Base-by-base conservation (phyloP, 2,329 filamentous ascomycete species). In the Cercospora brassicicola region DNA sequence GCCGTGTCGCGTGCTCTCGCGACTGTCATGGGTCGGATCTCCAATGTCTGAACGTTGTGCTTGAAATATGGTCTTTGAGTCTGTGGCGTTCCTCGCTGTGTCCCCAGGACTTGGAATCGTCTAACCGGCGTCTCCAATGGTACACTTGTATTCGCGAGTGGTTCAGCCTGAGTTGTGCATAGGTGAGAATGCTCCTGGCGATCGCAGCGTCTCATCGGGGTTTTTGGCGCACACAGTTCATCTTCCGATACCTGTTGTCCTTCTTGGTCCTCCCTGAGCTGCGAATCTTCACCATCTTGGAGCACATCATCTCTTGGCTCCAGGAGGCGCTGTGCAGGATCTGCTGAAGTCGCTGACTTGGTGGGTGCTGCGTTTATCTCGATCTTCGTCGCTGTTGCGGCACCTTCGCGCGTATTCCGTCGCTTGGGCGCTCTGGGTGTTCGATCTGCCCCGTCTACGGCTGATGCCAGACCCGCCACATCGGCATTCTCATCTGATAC, bases 401-500 rank as follows among this genome's bases (percentile, higher is more conserved):
- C 36, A n/a, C 10, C 42, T 11, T 20, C 45, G 20, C 45, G 45
- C 18, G 18, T n/a, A 20, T 48, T 23, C 45, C 20, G 4, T 42
- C 59, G 59, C 28, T 26, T 55, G 31, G 53, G n/a, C n/a, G 59
- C 5, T 53, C 60, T 48, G n/a, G 64, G 39, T 11, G 26, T 45
- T 31, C 15, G 15, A n/a, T 42, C 23, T 18, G 13, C 48, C 15
- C 7, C 20, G 51, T 13, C 33, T 3, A 23, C n/a, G 31, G 2
- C 31, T 15, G 15, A 26, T n/a, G 26, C 15, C 57, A n/a, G 59
- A 33, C 67, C 62, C 10, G 65, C 56, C 28, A 73, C 55, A 7
- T 73, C 74, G 15, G 72, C 74, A 67, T 78, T 78, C 69, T 78
- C 76, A 55, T 78, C 76, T 7, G 75, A 76, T 3, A 74, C 71